These are phyloP conservation scores for Nicotiana rustica DNA, from an alignment of 305 asterid genomes.

Conservation along the genomic window DNA sequence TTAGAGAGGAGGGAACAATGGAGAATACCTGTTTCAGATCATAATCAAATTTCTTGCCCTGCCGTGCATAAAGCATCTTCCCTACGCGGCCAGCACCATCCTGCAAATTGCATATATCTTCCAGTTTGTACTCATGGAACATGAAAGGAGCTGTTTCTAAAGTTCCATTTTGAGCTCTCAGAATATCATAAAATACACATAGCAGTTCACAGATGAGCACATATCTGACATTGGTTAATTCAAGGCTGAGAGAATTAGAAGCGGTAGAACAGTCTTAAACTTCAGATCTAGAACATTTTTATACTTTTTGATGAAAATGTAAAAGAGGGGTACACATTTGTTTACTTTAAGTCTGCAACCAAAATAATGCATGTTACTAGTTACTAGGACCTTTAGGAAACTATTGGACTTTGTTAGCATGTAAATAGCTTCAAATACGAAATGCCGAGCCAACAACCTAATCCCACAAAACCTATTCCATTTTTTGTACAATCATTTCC, in stretches of 20 bases:
- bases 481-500: neutral
- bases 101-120: constrained; percentile 47
- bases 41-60: constrained; percentile 88
- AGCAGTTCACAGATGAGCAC: neutral
- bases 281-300: neutral
- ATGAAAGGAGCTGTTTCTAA: neutral
- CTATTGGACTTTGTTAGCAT: neutral
- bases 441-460: constrained; percentile 12
- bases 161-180: constrained; percentile 26
- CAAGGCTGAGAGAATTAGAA: constrained; percentile 20
- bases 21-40: constrained; percentile 82
- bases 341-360: neutral
- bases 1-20: neutral
- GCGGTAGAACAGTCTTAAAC: neutral
- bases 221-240: neutral
- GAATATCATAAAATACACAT: constrained; percentile 1
- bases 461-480: constrained; percentile 1
- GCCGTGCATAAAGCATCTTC: constrained; percentile 94
- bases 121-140: constrained; percentile 35
- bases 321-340: neutral
- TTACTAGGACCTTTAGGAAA: constrained; percentile 3
- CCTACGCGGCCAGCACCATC: constrained; percentile 99
- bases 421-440: constrained; percentile 16
- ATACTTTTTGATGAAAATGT: no score
- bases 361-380: neutral